Base-by-base conservation (phyloP, 1,284 basidiomycete genomes). In the Rhizoctonia solani region DNA sequence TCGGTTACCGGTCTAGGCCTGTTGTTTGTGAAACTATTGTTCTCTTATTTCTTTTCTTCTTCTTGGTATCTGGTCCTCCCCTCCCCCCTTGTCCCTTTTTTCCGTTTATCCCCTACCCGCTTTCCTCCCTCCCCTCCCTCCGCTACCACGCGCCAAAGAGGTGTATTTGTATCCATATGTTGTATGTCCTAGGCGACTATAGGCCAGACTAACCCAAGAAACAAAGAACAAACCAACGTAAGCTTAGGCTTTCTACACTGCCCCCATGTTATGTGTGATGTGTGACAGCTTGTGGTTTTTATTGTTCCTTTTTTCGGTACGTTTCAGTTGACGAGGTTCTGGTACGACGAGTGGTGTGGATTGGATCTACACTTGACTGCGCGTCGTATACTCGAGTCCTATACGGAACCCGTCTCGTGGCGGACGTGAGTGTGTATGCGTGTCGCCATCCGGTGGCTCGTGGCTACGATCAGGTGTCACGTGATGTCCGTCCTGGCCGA, bases 161-260 rank as follows among this genome's bases (percentile, higher is more conserved):
- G 9, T 46, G 16, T 21, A 21, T 25, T 14, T 61, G 46, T 61
- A 49, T 50, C 44, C 46, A 61, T 61, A 59, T 47, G 54, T n/a
- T 59, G 42, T 59, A 59, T 59, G 55, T 59, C 39, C 46, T 46
- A 50, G 41, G 54, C 23, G 21, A 21, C 44, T 5, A 9, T 5
- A 46, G 5, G 8, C 8, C 44, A 9, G 21, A 21, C 44, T 19
- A 11, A 46, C 9, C 9, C 44, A 9, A 46, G 44, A n/a, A n/a
- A 9, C 44, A 46, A 11, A 46, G 44, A 19, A 6, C 44, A 6
- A 21, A 46, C 16, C 37, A 39, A 39, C 9, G 16, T 39, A 8
- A 39, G 16, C 16, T 8, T 16, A 16, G 8, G 37, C 8, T 39
- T n/a, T n/a, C n/a, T 46, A 46, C 44, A 46, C 44, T 11, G 44